These are phyloP conservation scores for Aspergillus pseudoglaucus DNA, from an alignment of 2,329 filamentous ascomycete species.

Conservation along the genomic window DNA sequence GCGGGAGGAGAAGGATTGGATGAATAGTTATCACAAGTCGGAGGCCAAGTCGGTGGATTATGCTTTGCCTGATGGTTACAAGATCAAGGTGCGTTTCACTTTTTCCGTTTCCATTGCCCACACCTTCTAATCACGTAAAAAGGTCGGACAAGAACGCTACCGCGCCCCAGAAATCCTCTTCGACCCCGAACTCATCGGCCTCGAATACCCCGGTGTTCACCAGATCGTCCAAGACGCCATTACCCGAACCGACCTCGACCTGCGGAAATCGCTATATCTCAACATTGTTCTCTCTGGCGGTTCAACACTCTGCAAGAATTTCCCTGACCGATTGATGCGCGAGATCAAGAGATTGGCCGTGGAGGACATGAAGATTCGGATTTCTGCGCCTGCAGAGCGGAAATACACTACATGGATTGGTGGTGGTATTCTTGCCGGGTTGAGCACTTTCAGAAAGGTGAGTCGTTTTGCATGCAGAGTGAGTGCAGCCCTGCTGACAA, in stretches of 20 bases:
- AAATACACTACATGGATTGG: conserved; percentile 99
- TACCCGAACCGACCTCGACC: conserved; percentile 87
- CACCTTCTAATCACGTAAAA: conserved; percentile 4
- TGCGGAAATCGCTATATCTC: conserved; percentile 86
- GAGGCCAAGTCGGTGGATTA: conserved; percentile 81
- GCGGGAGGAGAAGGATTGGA: conserved; percentile 96
- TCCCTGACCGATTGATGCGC: conserved; percentile 83
- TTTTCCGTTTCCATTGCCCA: neutral
- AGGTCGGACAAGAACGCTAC: conserved; percentile 91
- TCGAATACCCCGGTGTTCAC: conserved; percentile 94
- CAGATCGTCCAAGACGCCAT: conserved; percentile 98
- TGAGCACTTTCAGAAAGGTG: conserved; percentile 98
- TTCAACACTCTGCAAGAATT: conserved; percentile 92
- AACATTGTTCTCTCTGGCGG: conserved; percentile 97
- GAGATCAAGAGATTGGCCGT: conserved; percentile 91
- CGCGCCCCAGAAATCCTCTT: conserved; percentile 95
- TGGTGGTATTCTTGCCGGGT: conserved; percentile 88
- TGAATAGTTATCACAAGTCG: conserved; percentile 61
- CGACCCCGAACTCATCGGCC: conserved; percentile 91
- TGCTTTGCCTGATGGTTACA: conserved; percentile 83
- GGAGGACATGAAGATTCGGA: conserved; percentile 99
- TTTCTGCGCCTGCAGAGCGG: conserved; percentile 92
- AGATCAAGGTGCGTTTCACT: conserved; percentile 63
- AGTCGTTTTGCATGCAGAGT: conserved; percentile 18
- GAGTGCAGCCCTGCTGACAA: neutral